Percentiles rank a stretch among this genome's conserved stretches.
phyloP scores from a whole-genome alignment of 2,329 filamentous ascomycete species.

The Torrubiella hemipterigena region DNA sequence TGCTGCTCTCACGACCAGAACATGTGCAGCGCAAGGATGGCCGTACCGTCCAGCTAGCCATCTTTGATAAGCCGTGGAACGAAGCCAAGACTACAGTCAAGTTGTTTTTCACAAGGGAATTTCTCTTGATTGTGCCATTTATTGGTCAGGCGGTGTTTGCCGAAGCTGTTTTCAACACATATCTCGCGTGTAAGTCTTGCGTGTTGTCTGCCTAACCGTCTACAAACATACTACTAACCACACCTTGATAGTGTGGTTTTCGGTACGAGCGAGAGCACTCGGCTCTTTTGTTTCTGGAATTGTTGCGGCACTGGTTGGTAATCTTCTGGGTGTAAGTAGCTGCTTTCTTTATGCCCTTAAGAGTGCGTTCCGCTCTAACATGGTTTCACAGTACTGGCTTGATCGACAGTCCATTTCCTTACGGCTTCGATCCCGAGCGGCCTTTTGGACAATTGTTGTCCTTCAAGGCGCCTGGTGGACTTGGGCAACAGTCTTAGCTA shows the following conservation, averaged over 20 bases:
- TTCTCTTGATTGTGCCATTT: constrained; percentile 52
- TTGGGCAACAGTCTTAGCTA: constrained; percentile 56
- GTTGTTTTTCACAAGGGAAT: constrained; percentile 48
- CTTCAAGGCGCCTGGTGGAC: constrained; percentile 61
- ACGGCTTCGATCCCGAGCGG: constrained; percentile 37
- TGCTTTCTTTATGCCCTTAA: constrained; percentile 3
- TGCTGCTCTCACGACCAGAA: constrained; percentile 48
- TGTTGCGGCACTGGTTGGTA: constrained; percentile 52
- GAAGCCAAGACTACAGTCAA: constrained; percentile 49
- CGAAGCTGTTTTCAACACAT: constrained; percentile 64
- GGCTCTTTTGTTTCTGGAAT: constrained; percentile 61
- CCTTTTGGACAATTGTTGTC: constrained; percentile 40
- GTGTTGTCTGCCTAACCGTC: background rate
- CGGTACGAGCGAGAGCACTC: constrained; percentile 54
- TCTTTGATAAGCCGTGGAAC: constrained; percentile 39
- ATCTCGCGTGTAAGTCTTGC: constrained; percentile 24
- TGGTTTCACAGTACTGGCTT: constrained; percentile 32
- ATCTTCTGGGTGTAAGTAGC: constrained; percentile 44
- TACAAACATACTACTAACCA: constrained; percentile 2
- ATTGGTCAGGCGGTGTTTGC: constrained; percentile 61
- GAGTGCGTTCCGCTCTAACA: constrained; percentile 10
- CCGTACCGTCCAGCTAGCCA: constrained; percentile 44
- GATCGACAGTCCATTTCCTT: constrained; percentile 45
- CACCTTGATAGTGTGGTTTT: constrained; percentile 45
- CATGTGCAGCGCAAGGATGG: constrained; percentile 57